Conservation (phyloP, 768 basidiomycete species). For the Terana coerulea region DNA sequence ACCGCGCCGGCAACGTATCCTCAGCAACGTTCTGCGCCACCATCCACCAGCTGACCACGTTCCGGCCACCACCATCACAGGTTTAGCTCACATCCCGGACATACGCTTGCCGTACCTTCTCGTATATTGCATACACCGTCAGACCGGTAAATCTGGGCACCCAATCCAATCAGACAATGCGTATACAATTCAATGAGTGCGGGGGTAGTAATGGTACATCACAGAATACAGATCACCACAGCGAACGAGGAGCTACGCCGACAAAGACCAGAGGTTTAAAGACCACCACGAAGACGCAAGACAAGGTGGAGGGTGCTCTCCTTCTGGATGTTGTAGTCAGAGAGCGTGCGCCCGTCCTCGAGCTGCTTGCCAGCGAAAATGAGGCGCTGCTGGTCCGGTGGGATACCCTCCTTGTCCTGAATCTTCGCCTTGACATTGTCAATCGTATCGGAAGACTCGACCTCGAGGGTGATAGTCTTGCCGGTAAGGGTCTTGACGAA, state of each 20-base stretch:
- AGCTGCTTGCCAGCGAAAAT: slow-evolving; percentile 78
- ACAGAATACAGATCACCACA: neutral
- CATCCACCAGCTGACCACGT: neutral
- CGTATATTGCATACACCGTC: neutral
- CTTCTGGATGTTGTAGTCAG: slow-evolving; percentile 32
- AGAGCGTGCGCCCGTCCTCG: slow-evolving; percentile 46
- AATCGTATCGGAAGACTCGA: slow-evolving; percentile 92
- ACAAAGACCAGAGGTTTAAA: slow-evolving; percentile 6
- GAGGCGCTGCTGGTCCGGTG: slow-evolving; percentile 82
- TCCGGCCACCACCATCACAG: neutral
- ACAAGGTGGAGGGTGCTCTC: slow-evolving; percentile 32
- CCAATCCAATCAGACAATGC: no score
- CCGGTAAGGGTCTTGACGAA: slow-evolving; percentile 86
- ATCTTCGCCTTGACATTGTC: slow-evolving; percentile 85
- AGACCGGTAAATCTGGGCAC: no score
- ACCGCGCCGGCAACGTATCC: neutral
- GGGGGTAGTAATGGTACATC: slow-evolving; percentile 1
- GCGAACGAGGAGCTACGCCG: neutral
- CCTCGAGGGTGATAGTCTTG: slow-evolving; percentile 90
- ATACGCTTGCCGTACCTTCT: neutral
- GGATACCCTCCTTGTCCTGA: slow-evolving; percentile 80
- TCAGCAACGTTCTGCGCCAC: neutral
- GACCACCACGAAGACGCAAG: slow-evolving; percentile 49
- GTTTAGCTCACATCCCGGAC: neutral
- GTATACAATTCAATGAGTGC: neutral